phyloP scores from a whole-genome alignment of 176 grass and related monocot genomes.

The Aegilops tauschii region DNA sequence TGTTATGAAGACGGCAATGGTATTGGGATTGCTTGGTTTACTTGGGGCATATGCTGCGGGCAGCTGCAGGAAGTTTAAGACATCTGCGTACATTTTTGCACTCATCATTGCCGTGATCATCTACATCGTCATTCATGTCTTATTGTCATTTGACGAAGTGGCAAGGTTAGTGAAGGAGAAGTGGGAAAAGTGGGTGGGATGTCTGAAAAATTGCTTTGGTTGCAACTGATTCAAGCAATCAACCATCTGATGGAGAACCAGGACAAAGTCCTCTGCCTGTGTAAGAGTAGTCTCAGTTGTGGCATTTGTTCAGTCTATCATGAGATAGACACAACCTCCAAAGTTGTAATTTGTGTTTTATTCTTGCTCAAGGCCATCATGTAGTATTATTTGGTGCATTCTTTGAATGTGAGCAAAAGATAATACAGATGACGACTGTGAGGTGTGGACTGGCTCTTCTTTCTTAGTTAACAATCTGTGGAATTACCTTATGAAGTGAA shows the following conservation, averaged over 20 bases:
- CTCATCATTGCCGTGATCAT: slow-evolving; percentile 37
- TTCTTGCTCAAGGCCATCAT: background rate
- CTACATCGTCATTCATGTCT: slow-evolving; percentile 36
- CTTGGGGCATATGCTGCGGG: slow-evolving; percentile 44
- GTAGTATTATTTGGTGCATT: background rate
- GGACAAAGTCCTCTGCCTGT: background rate
- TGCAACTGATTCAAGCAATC: slow-evolving; percentile 11
- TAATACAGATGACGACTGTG: background rate
- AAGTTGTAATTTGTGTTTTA: background rate
- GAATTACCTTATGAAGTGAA: background rate
- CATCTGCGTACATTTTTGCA: slow-evolving; percentile 39
- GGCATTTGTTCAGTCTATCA: background rate
- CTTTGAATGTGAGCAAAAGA: slow-evolving; percentile 7
- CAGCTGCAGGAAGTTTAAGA: slow-evolving; percentile 29
- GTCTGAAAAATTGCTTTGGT: background rate
- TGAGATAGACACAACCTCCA: background rate
- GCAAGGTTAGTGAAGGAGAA: slow-evolving; percentile 12
- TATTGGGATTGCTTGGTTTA: slow-evolving; percentile 40
- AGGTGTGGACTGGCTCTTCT: background rate
- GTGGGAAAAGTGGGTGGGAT: slow-evolving; percentile 2
- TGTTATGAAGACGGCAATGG: slow-evolving; percentile 35
- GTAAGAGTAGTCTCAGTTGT: background rate
- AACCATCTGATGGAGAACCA: background rate
- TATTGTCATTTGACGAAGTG: slow-evolving; percentile 29
- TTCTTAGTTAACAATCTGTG: background rate